Evolutionary conservation across 108 stramenopile species (phyloP).

Genomic region (Nannochloropsis salina): DNA sequence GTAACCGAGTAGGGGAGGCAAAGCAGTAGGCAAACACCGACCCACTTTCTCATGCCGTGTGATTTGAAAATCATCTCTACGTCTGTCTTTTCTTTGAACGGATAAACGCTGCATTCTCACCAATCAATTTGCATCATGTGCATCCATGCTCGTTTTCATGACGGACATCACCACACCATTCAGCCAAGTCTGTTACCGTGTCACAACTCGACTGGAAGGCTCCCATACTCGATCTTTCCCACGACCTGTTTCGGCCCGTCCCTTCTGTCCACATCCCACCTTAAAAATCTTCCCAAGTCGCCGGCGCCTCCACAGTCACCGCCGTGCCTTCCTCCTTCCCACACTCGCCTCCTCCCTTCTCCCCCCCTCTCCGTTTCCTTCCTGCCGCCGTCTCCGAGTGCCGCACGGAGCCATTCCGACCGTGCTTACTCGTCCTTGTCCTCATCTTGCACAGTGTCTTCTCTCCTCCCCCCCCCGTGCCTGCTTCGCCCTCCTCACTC

Average conservation of each 20-base stretch:
- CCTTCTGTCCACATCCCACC: neutral
- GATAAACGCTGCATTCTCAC: no score
- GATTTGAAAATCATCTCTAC: neutral
- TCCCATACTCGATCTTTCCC: neutral
- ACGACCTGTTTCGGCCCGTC: neutral
- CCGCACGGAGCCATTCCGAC: no score
- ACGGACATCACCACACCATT: no score
- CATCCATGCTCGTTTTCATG: no score
- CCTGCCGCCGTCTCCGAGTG: no score
- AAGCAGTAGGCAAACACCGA: neutral
- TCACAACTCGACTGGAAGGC: no score
- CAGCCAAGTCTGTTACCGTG: no score
- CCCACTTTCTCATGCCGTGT: neutral
- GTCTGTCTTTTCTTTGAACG: neutral
- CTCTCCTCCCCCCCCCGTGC: neutral
- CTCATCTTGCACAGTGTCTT: no score
- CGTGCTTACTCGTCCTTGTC: no score
- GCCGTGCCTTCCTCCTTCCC: neutral
- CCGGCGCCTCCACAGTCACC: conserved; percentile 2
- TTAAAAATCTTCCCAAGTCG: neutral
- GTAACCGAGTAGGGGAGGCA: no score
- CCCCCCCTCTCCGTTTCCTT: neutral
- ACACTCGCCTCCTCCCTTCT: neutral
- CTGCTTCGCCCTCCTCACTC: neutral
- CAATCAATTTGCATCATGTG: no score